These are phyloP conservation scores for Candida labiduridarum DNA, from an alignment of 1,139 yeast species.

Conservation along the genomic window DNA sequence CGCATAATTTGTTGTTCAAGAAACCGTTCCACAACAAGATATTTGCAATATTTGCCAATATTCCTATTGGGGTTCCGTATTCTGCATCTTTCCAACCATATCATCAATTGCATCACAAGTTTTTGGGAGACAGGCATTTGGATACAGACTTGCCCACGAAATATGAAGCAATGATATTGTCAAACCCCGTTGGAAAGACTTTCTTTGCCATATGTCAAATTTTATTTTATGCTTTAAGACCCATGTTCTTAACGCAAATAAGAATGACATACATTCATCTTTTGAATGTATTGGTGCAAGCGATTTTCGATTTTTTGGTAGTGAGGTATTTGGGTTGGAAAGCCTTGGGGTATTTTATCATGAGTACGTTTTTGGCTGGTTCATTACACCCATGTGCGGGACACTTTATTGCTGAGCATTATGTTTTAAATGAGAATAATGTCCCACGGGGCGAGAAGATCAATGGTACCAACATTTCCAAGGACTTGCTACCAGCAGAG, in stretches of 20 bases:
- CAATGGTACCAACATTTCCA: constrained; percentile 26
- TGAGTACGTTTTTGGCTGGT: constrained; percentile 86
- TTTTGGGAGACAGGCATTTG: constrained; percentile 79
- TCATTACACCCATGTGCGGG: constrained; percentile 94
- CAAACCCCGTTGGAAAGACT: constrained; percentile 82
- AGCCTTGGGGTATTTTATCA: constrained; percentile 64
- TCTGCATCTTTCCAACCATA: constrained; percentile 91
- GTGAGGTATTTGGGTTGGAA: constrained; percentile 64
- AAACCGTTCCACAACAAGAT: constrained; percentile 76
- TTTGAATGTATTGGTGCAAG: constrained; percentile 64
- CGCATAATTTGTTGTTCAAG: constrained; percentile 85
- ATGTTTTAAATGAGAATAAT: constrained; percentile 66
- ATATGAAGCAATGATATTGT: constrained; percentile 71
- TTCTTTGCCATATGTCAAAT: constrained; percentile 91
- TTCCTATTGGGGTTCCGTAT: constrained; percentile 90
- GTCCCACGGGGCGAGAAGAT: constrained; percentile 28
- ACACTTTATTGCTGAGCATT: constrained; percentile 93
- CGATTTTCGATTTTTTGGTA: constrained; percentile 57
- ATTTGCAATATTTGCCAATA: constrained; percentile 74
- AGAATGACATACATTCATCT: constrained; percentile 76
- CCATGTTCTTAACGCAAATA: constrained; percentile 80
- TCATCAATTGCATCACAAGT: constrained; percentile 89
- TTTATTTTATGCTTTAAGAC: constrained; percentile 85
- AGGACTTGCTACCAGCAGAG: constrained; percentile 59
- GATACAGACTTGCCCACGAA: constrained; percentile 89